Evolutionary conservation across 805 yeast species (phyloP).

Genomic region (Zygotorulaspora danielsina): DNA sequence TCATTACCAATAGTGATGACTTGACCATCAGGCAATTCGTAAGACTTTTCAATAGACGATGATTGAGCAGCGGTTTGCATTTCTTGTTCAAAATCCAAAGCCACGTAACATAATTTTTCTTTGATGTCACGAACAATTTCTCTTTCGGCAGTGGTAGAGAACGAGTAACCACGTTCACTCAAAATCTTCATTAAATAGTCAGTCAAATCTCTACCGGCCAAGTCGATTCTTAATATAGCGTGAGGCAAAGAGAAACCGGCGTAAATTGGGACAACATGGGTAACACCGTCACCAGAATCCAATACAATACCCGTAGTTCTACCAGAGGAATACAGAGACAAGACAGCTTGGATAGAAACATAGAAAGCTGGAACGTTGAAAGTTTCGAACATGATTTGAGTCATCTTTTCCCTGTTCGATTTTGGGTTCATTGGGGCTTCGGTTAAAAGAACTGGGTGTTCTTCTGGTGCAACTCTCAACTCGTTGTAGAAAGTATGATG

Average conservation of each 20-base stretch:
- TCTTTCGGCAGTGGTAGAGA: conserved; percentile 99
- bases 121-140: conserved; percentile 87
- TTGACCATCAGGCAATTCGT: conserved; percentile 99
- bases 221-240: conserved; percentile 96
- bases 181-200: conserved; percentile 98
- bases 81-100: conserved; percentile 98
- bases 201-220: conserved; percentile 99
- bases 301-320: conserved; percentile 99
- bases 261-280: conserved; percentile 99
- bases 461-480: conserved; percentile 99
- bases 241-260: conserved; percentile 99
- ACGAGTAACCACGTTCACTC: conserved; percentile 97
- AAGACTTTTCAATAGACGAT: conserved; percentile 95
- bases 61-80: conserved; percentile 99
- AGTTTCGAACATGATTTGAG: conserved; percentile 98
- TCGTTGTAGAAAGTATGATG: conserved; percentile 99
- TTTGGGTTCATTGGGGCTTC: conserved; percentile 99
- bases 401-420: conserved; percentile 99
- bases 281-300: conserved; percentile 99
- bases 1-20: conserved; percentile 99
- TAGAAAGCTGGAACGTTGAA: conserved; percentile 99
- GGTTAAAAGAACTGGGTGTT: conserved; percentile 97
- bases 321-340: conserved; percentile 97
- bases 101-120: conserved; percentile 98
- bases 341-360: conserved; percentile 97